phyloP scores from a whole-genome alignment of 73 alveolate genomes.

The Tetrahymena borealis region DNA sequence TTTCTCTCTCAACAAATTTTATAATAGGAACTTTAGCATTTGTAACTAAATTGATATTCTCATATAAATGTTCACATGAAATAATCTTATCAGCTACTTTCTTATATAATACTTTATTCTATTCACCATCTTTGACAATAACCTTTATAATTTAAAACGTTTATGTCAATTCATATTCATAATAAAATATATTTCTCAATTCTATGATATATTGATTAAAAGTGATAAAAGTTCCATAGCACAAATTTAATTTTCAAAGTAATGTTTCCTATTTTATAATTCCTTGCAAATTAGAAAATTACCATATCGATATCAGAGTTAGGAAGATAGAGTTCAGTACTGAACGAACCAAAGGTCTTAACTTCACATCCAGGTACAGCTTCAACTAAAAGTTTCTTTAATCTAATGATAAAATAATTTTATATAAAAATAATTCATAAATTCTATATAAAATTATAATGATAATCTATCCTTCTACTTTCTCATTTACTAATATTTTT shows the following conservation, averaged over 20 bases:
- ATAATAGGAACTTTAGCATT: constrained; percentile 92
- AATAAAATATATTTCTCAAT: no score
- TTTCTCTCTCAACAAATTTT: constrained; percentile 64
- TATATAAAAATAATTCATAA: not conserved
- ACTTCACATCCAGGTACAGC: constrained; percentile 50
- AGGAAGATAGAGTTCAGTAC: constrained; percentile 85
- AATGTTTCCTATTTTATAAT: not conserved
- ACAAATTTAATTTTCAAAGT: no score
- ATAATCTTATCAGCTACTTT: constrained; percentile 31
- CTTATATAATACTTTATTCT: constrained; percentile 33
- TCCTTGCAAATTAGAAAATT: constrained; percentile 39
- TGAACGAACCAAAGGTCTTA: constrained; percentile 87
- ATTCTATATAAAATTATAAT: not conserved
- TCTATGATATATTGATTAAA: no score
- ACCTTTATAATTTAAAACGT: not conserved
- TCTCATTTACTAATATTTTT: no score
- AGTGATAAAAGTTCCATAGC: no score
- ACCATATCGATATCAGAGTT: constrained; percentile 91
- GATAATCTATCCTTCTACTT: not conserved
- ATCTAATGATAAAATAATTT: constrained; percentile 6
- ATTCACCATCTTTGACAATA: constrained; percentile 7
- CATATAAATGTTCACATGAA: constrained; percentile 23
- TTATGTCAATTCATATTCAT: no score
- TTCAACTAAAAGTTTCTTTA: constrained; percentile 16
- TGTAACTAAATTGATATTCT: constrained; percentile 40